Evolutionary conservation across 2,329 filamentous ascomycete genomes (phyloP).

Genomic region (Fusarium floridanum): DNA sequence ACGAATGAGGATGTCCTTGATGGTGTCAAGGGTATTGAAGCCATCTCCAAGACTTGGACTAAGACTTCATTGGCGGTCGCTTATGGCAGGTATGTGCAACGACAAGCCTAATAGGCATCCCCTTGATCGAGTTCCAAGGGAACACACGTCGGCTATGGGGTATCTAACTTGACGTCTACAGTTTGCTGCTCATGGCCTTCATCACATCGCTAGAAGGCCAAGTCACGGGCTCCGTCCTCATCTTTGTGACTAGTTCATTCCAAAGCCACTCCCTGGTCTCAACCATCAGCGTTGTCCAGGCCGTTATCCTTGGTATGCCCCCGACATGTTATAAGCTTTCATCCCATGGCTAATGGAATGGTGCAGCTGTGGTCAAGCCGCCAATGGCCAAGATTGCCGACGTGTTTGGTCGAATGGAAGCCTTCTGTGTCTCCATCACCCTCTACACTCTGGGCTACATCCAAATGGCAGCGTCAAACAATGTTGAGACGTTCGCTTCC

Average conservation of each 20-base stretch:
- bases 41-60: constrained; percentile 40
- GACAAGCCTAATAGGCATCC: neutral
- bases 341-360: neutral
- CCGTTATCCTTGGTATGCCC: constrained; percentile 39
- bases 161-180: neutral
- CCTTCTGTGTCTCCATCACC: constrained; percentile 66
- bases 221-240: constrained; percentile 37
- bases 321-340: no score
- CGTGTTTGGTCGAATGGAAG: constrained; percentile 72
- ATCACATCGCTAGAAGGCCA: constrained; percentile 39
- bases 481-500: constrained; percentile 65
- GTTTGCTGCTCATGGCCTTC: constrained; percentile 43
- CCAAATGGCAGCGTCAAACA: constrained; percentile 67
- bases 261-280: constrained; percentile 60
- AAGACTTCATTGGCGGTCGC: constrained; percentile 22
- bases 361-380: constrained; percentile 31
- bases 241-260: constrained; percentile 52
- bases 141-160: no score
- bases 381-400: constrained; percentile 71
- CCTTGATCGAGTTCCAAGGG: neutral
- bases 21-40: constrained; percentile 42
- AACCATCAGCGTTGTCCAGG: constrained; percentile 60
- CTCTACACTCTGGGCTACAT: constrained; percentile 69
- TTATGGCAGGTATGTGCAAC: constrained; percentile 17
- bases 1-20: neutral